Base-by-base conservation (phyloP, 805 yeast genomes). In the Clavispora phyllophila region DNA sequence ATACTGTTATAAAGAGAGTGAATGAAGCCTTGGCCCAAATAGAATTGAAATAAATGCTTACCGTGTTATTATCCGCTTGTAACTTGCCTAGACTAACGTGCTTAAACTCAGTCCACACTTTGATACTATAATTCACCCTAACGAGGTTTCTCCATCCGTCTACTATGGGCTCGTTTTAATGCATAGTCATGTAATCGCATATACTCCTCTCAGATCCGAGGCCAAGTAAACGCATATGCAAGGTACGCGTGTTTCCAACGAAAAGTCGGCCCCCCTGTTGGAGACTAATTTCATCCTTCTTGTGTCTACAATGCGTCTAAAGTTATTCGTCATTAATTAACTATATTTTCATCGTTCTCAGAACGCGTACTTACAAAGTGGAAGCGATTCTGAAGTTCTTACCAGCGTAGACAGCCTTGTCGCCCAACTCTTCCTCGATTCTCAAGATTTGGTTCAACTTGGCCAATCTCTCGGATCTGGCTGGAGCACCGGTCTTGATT, bases 401-500 rank as follows among this genome's bases (percentile, higher is more conserved):
- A 71, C 98, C 97, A 55, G 98, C 96, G 78, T 80, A 91, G 70
- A 90, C 65, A 55, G 97, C 97, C 81, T 89, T 88, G 84, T 81
- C 90, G 68, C 97, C 98, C 67, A 91, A 85, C 78, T 87, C 95
- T 79, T 91, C 96, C 82, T 93, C 98, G 65, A 91, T 91, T 79
- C 98, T 87, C 72, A 91, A 82, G 73, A 91, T 83, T 82, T 91
- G 96, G 90, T 91, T 91, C 73, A 85, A 83, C 80, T 91, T 91
- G 71, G 98, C 98, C 74, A 93, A 84, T 84, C 99, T 91, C 81
- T 91, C 99, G 58, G 97, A 87, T 81, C 99, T 90, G 60, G 97
- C 96, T 68, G 98, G 98, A 69, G 99, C 98, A 84, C 99, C 99
- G 60, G 97, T 87, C 90, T 91, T 91, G 76, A 91, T 87, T 81